These are phyloP conservation scores for Tricholoma bakamatsutake DNA, from an alignment of 768 basidiomycete genomes.

Conservation along the genomic window DNA sequence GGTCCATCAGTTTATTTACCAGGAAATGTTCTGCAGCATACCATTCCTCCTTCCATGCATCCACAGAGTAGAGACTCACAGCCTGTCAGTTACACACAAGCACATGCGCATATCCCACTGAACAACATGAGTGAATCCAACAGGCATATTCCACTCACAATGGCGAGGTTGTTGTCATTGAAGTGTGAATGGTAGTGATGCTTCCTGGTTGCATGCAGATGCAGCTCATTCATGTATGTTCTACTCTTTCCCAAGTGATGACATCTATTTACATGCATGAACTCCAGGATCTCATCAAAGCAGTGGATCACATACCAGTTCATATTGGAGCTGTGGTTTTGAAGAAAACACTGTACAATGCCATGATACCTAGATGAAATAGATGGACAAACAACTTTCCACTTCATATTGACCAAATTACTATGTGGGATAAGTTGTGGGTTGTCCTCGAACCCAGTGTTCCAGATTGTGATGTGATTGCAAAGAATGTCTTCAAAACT, in stretches of 20 bases:
- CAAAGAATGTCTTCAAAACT: background rate
- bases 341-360: no score
- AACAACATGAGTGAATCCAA: background rate
- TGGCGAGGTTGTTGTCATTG: background rate
- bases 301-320: no score
- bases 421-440: background rate
- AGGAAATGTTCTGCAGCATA: background rate
- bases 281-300: no score
- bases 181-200: background rate
- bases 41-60: background rate
- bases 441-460: background rate
- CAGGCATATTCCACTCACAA: background rate
- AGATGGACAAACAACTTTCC: background rate
- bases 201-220: background rate
- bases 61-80: background rate
- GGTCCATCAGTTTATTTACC: background rate
- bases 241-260: no score
- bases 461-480: background rate
- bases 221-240: background rate
- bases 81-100: background rate
- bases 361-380: background rate
- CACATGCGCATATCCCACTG: background rate
- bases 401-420: background rate
- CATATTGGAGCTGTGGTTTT: no score
- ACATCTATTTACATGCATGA: no score